These are phyloP conservation scores for Dichotomocladium elegans DNA, from an alignment of 371 early-diverging fungal genomes.

Conservation along the genomic window DNA sequence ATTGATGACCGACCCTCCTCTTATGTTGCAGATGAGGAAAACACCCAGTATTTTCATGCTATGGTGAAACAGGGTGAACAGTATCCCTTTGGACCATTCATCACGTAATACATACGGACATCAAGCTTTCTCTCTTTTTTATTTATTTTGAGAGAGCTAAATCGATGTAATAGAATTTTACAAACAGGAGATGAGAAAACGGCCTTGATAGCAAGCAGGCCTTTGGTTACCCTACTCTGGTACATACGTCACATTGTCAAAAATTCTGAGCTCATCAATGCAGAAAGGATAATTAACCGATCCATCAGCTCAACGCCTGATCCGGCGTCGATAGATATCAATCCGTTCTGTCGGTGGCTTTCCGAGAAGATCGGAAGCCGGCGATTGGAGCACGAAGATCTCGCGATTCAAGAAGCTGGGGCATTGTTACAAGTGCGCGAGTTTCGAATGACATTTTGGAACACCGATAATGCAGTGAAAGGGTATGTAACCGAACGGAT, in stretches of 20 bases:
- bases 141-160: too few species aligned
- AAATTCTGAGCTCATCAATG: too few species aligned
- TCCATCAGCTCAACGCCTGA: slow-evolving; percentile 27
- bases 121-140: not conserved
- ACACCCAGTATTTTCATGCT: slow-evolving; percentile 49
- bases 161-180: too few species aligned
- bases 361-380: slow-evolving; percentile 65
- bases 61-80: slow-evolving; percentile 31
- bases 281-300: too few species aligned
- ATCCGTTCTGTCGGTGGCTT: slow-evolving; percentile 69
- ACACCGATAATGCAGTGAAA: slow-evolving; percentile 57
- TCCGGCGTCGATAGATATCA: slow-evolving; percentile 36
- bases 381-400: slow-evolving; percentile 73
- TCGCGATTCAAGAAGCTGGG: slow-evolving; percentile 83
- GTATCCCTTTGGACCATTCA: slow-evolving; percentile 64
- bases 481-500: slow-evolving; percentile 34
- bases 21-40: slow-evolving; percentile 48
- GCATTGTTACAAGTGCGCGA: slow-evolving; percentile 64
- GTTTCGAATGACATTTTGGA: slow-evolving; percentile 65
- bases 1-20: too few species aligned
- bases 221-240: slow-evolving; percentile 70
- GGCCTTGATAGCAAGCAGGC: slow-evolving; percentile 81
- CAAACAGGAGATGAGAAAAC: slow-evolving; percentile 85
- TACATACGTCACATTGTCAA: slow-evolving; percentile 8
- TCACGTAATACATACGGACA: slow-evolving; percentile 46